A percentile compares a stretch with the other conserved stretches of the same genome.
Conservation (phyloP, 2,329 filamentous ascomycete species). For the Aspergillus sp. region DNA sequence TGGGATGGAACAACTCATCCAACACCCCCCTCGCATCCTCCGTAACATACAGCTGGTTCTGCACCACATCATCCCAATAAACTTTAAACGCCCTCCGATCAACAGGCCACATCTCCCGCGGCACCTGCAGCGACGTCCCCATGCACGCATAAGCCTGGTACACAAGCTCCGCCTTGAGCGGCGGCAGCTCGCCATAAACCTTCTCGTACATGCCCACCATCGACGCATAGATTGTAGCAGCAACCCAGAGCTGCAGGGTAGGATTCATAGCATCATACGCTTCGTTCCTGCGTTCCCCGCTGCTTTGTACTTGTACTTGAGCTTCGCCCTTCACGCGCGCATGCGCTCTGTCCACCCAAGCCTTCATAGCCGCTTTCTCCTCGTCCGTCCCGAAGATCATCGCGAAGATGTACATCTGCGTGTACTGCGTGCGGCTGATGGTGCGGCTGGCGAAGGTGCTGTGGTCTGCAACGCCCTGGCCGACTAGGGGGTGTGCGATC, state of each 20-base stretch:
- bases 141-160: conserved; percentile 8
- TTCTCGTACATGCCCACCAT: conserved; percentile 6
- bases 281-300: neutral
- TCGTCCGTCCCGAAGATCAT: conserved; percentile 6
- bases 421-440: conserved; percentile 2
- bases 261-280: conserved; percentile 8
- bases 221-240: conserved; percentile 4
- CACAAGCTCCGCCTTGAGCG: conserved; percentile 3
- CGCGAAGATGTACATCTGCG: conserved; percentile 4
- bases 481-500: conserved; percentile 9
- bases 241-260: conserved; percentile 10
- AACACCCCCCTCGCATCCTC: conserved; percentile 1
- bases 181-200: neutral
- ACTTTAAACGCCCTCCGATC: conserved; percentile 3
- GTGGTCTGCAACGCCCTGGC: conserved; percentile 7
- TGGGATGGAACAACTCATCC: conserved; percentile 2
- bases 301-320: too few relatives aligned
- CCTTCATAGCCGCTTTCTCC: neutral
- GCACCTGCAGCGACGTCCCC: conserved; percentile 4
- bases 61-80: conserved; percentile 6
- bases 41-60: neutral
- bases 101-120: conserved; percentile 7
- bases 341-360: conserved; percentile 4
- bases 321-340: neutral
- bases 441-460: conserved; percentile 5